Percentiles rank a stretch among this genome's conserved stretches.
Conservation (phyloP, 2,329 filamentous ascomycete genomes). For the Aureobasidium lini region DNA sequence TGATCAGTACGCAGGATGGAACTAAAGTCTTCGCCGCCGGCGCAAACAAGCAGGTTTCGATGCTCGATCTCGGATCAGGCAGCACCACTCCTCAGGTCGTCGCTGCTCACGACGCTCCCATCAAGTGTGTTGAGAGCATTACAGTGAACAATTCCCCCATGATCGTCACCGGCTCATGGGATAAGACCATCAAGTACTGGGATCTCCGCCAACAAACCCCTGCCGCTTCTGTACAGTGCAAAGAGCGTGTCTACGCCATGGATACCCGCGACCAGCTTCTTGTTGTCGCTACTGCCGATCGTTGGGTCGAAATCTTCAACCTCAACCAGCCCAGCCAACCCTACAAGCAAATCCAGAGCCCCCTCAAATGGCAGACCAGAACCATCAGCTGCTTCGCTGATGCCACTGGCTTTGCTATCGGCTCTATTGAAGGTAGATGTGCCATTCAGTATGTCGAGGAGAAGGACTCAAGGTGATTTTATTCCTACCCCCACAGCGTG, state of each 20-base stretch:
- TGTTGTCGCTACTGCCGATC: conserved; percentile 86
- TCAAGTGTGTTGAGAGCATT: conserved; percentile 65
- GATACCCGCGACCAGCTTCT: conserved; percentile 79
- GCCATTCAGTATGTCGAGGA: conserved; percentile 98
- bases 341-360: conserved; percentile 94
- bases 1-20: conserved; percentile 59
- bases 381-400: conserved; percentile 94
- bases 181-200: conserved; percentile 88
- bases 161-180: conserved; percentile 87
- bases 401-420: conserved; percentile 84
- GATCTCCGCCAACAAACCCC: conserved; percentile 63
- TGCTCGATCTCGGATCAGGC: conserved; percentile 70
- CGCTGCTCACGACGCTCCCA: conserved; percentile 75
- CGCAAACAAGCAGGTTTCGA: conserved; percentile 82
- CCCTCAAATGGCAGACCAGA: conserved; percentile 95
- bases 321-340: conserved; percentile 80
- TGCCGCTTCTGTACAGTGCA: conserved; percentile 57
- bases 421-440: conserved; percentile 92
- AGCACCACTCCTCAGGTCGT: conserved; percentile 52
- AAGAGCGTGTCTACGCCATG: conserved; percentile 83
- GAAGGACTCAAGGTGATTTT: conserved; percentile 62
- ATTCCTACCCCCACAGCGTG: neutral
- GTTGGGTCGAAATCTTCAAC: conserved; percentile 93
- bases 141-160: conserved; percentile 60
- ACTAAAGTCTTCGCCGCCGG: conserved; percentile 80